Percentiles rank a stretch among this genome's conserved stretches.
These are phyloP conservation scores for Santalum album DNA, from an alignment of 164 flowering plant species.

Conservation along the genomic window DNA sequence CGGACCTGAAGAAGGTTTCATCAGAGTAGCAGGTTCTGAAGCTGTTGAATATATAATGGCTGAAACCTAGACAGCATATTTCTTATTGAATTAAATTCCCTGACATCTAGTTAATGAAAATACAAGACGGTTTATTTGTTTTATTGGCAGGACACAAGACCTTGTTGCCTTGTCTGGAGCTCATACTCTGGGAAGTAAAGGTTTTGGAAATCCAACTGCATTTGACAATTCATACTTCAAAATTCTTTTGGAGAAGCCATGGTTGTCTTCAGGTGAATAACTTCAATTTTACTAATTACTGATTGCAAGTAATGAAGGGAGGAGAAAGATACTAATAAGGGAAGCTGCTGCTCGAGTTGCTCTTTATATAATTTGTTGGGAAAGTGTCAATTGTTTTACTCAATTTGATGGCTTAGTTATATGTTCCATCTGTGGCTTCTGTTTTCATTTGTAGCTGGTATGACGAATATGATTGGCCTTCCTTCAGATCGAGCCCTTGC, in stretches of 20 bases:
- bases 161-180: slow-evolving; percentile 95
- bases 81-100: neutral
- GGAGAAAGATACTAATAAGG: too few species aligned
- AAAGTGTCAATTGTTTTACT: neutral
- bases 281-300: too few species aligned
- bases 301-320: too few species aligned
- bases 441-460: slow-evolving; percentile 36
- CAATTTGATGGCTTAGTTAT: neutral
- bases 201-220: slow-evolving; percentile 70
- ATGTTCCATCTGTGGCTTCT: neutral
- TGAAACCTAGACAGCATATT: neutral
- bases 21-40: too few species aligned
- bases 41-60: too few species aligned
- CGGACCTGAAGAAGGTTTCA: too few species aligned
- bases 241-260: slow-evolving; percentile 81
- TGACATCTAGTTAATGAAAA: neutral
- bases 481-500: slow-evolving; percentile 83
- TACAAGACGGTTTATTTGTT: neutral
- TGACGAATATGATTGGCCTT: slow-evolving; percentile 88
- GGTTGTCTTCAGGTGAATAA: slow-evolving; percentile 62
- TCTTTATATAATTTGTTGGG: too few species aligned
- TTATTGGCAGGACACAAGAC: slow-evolving; percentile 60
- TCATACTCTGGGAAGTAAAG: slow-evolving; percentile 88
- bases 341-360: too few species aligned
- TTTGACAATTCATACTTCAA: slow-evolving; percentile 91